A percentile compares a stretch with the other conserved stretches of the same genome.
These are phyloP conservation scores for Klebsormidium nitens DNA, from an alignment of 139 green algal species.

Conservation along the genomic window DNA sequence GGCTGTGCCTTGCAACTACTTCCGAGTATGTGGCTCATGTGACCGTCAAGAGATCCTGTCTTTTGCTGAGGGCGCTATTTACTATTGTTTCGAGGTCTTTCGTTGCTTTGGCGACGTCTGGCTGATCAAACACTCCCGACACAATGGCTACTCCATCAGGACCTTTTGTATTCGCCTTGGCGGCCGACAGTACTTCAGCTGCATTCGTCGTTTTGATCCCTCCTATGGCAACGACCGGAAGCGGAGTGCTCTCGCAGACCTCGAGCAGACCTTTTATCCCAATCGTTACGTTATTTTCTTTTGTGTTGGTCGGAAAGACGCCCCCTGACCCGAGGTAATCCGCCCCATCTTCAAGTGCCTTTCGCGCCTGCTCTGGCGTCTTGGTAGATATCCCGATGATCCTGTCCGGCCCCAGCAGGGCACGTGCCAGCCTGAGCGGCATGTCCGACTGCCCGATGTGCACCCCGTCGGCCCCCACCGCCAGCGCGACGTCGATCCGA, in stretches of 20 bases:
- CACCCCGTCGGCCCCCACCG: constrained; percentile 69
- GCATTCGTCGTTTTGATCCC: constrained; percentile 65
- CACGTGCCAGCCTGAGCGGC: constrained; percentile 50
- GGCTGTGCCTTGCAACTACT: too few species aligned
- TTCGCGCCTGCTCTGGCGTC: constrained; percentile 56
- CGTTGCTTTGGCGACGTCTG: constrained; percentile 50
- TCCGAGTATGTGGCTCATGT: too few species aligned
- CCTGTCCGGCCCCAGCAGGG: constrained; percentile 56
- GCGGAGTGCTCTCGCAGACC: constrained; percentile 46
- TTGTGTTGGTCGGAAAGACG: constrained; percentile 73
- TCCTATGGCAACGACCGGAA: constrained; percentile 86
- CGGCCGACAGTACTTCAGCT: constrained; percentile 5
- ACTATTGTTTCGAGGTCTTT: constrained; percentile 37
- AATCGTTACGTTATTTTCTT: constrained; percentile 66
- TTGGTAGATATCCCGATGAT: constrained; percentile 84
- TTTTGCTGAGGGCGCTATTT: too few species aligned
- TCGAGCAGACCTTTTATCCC: constrained; percentile 58
- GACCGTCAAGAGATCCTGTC: too few species aligned
- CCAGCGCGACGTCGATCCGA: constrained; percentile 83
- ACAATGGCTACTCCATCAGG: constrained; percentile 73
- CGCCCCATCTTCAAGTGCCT: constrained; percentile 59
- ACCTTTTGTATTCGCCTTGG: background rate
- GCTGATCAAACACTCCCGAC: constrained; percentile 61
- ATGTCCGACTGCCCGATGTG: constrained; percentile 87
- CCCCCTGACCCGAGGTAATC: constrained; percentile 83